These are phyloP conservation scores for Pleurotus salmoneostramineus DNA, from an alignment of 768 basidiomycete species.

Conservation along the genomic window DNA sequence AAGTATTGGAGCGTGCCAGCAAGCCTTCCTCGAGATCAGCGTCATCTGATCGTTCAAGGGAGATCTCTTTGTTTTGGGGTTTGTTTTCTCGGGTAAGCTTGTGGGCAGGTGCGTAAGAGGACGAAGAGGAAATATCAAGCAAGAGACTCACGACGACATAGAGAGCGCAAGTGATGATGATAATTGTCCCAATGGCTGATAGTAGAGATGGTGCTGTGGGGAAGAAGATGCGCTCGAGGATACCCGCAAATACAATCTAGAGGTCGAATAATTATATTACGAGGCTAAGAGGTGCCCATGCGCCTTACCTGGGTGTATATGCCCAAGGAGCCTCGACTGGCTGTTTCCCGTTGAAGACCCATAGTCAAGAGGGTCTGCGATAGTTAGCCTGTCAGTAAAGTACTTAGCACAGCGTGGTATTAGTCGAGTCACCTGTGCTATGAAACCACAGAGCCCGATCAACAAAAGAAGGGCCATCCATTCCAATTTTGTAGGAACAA, in stretches of 20 bases:
- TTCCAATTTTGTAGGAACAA: slow-evolving; percentile 40
- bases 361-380: slow-evolving; percentile 37
- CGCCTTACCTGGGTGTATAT: slow-evolving; percentile 45
- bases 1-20: background rate
- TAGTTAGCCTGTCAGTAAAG: background rate
- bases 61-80: background rate
- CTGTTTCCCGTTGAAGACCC: slow-evolving; percentile 63
- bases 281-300: background rate
- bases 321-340: slow-evolving; percentile 54
- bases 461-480: slow-evolving; percentile 44
- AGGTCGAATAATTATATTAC: background rate
- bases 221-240: slow-evolving; percentile 48
- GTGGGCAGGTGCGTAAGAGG: background rate
- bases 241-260: slow-evolving; percentile 44
- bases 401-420: background rate
- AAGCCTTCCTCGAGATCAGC: slow-evolving; percentile 9
- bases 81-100: slow-evolving; percentile 7
- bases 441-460: slow-evolving; percentile 51
- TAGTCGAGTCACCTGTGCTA: slow-evolving; percentile 38
- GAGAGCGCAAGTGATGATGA: slow-evolving; percentile 46
- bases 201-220: slow-evolving; percentile 40
- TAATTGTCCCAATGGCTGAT: slow-evolving; percentile 42
- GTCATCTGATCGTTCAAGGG: slow-evolving; percentile 1
- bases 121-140: background rate
- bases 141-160: slow-evolving; percentile 42